Evolutionary conservation across 352 stramenopile genomes (phyloP), one percentile per base, ranked within the genome.

Genomic region (Phytophthora rubi): DNA sequence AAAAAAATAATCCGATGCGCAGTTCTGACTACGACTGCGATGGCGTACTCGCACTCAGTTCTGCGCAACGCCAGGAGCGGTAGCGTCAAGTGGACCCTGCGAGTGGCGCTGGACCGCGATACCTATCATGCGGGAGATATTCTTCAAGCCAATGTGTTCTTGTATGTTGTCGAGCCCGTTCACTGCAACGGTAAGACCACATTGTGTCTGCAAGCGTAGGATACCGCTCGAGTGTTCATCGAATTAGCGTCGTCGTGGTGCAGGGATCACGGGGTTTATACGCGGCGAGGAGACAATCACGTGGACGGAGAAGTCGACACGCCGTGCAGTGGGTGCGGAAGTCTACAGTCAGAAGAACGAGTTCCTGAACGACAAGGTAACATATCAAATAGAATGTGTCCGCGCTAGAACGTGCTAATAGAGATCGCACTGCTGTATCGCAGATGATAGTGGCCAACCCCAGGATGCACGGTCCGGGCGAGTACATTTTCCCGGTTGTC

Each of bases 331-430:
- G 10, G 37, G 54, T 6, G 63, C 60, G 2, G 54, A 60, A 32
- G 33, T 54, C 10, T 70, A 54, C 21, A 58, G 39, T 45, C 53
- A 35, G 9, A 44, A 69, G 53, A 69, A 69, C 45, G 23, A 70
- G 47, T 70, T 70, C 16, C 56, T 70, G 21, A 62, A 65, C 15
- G 63, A 70, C 9, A 70, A 70, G 63, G 55, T 70, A 57, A 21
- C 33, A 23, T 39, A 42, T 42, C 35, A 16, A 30, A 30, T 30
- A 30, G 28, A 0, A 42, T 16, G 35, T 15, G 10, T 42, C 35
- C 35, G 13, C 35, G 35, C 35, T 42, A 13, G 10, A 42, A 42
- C 2, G 35, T 42, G 10, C 35, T 33, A 4, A 48, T 47, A 21
- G 13, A 9, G 7, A 1, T 48, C 16, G 4, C 0, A 21, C 39